Conservation (phyloP, 2,329 filamentous ascomycete species). For the Coniochaeta pulveracea region DNA sequence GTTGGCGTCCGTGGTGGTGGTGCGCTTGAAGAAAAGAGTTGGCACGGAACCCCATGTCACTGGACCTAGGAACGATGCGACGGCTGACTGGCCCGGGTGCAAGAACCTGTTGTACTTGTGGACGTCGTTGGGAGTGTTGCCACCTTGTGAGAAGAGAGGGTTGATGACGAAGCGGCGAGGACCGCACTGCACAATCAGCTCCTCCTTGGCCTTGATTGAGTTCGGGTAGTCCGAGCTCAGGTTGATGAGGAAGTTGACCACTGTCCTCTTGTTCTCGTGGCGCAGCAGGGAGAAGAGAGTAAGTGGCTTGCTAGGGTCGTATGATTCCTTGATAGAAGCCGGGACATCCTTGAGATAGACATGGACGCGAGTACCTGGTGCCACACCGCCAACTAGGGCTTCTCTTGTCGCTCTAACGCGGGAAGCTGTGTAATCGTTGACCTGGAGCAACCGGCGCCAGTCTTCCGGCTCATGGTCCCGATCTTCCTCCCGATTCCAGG, state of each 20-base stretch:
- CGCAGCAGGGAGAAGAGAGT: constrained; percentile 78
- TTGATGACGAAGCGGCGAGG: constrained; percentile 79
- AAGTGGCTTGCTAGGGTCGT: constrained; percentile 47
- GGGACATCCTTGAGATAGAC: constrained; percentile 56
- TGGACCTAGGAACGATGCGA: constrained; percentile 83
- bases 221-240: constrained; percentile 65
- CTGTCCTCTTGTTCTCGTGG: constrained; percentile 90
- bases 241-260: constrained; percentile 81
- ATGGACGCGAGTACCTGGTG: constrained; percentile 71
- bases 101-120: constrained; percentile 93
- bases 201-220: constrained; percentile 83
- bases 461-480: constrained; percentile 77
- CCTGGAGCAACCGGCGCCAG: constrained; percentile 74
- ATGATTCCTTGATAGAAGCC: constrained; percentile 28
- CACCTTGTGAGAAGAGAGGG: constrained; percentile 80
- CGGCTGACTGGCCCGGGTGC: constrained; percentile 79
- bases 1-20: constrained; percentile 27
- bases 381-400: constrained; percentile 77
- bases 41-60: constrained; percentile 90
- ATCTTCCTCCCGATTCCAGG: constrained; percentile 86
- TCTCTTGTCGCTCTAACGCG: constrained; percentile 69
- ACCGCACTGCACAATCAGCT: constrained; percentile 84
- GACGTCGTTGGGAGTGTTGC: constrained; percentile 88
- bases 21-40: constrained; percentile 72
- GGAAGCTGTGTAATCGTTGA: constrained; percentile 82